Percentiles rank a stretch among this genome's conserved stretches.
Conservation (phyloP, 192 early-diverging fungal genomes). For the Pecoramyces ruminantium region DNA sequence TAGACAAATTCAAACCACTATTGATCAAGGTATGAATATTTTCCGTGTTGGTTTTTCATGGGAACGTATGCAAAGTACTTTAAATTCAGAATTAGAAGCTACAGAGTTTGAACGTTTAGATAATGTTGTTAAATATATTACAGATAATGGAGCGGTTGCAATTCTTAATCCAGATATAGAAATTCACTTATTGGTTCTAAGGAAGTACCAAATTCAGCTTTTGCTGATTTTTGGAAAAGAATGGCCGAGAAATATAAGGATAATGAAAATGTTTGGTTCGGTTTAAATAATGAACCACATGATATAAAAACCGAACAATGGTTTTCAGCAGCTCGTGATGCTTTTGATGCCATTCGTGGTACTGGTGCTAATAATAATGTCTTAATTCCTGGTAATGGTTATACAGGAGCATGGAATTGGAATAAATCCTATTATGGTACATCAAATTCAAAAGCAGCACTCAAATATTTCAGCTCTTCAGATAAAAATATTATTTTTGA, state of each 20-base stretch:
- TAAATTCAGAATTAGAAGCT: background rate
- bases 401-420: slow-evolving; percentile 11
- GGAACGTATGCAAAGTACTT: background rate
- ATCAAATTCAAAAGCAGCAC: background rate
- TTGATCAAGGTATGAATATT: background rate
- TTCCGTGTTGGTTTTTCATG: background rate
- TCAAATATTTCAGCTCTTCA: slow-evolving; percentile 1
- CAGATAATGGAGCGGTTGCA: background rate
- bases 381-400: slow-evolving; percentile 7
- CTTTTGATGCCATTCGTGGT: slow-evolving; percentile 11
- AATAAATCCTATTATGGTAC: slow-evolving; percentile 2
- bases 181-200: background rate
- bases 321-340: slow-evolving; percentile 2
- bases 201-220: background rate
- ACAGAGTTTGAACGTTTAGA: background rate
- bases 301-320: background rate
- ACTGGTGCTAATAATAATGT: slow-evolving; percentile 8
- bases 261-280: background rate
- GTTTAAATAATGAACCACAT: slow-evolving; percentile 10
- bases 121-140: background rate
- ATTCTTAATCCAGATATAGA: background rate
- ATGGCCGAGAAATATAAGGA: background rate
- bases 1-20: background rate
- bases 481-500: slow-evolving; percentile 13
- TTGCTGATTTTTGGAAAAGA: background rate